A percentile compares a stretch with the other conserved stretches of the same genome.
Evolutionary conservation across 1,139 yeast species (phyloP).

Genomic region (Groenewaldozyma auringiensis): DNA sequence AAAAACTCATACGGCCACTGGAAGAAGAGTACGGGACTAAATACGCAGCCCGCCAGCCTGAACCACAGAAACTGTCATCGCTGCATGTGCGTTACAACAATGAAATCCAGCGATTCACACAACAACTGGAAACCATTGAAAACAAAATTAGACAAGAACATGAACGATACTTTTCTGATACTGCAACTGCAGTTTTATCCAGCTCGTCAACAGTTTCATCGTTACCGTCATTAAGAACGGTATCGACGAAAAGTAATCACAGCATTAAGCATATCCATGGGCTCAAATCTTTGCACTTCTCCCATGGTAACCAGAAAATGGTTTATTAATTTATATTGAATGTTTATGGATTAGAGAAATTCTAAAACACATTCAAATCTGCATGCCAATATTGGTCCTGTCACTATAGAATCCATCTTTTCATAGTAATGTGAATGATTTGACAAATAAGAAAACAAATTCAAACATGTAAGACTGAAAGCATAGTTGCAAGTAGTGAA

Average conservation of each 20-base stretch:
- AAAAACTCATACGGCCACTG: not conserved
- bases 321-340: too few relatives aligned
- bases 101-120: not conserved
- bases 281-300: slow-evolving; percentile 4
- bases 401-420: too few relatives aligned
- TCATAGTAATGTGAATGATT: too few relatives aligned
- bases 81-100: not conserved
- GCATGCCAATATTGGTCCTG: too few relatives aligned
- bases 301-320: slow-evolving; percentile 52
- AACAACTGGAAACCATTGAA: not conserved
- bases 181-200: not conserved
- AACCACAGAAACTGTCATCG: not conserved
- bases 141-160: not conserved
- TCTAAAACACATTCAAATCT: too few relatives aligned
- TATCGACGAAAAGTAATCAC: too few relatives aligned
- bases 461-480: too few relatives aligned
- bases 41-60: not conserved
- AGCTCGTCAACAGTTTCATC: not conserved
- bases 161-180: not conserved
- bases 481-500: too few relatives aligned
- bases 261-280: not conserved
- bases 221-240: not conserved
- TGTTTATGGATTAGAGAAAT: too few relatives aligned
- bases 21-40: not conserved
- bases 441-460: too few relatives aligned